Percentiles rank a stretch among this genome's conserved stretches.
Conservation (phyloP, 495 filamentous ascomycete species). For the Bacidia rubella region DNA sequence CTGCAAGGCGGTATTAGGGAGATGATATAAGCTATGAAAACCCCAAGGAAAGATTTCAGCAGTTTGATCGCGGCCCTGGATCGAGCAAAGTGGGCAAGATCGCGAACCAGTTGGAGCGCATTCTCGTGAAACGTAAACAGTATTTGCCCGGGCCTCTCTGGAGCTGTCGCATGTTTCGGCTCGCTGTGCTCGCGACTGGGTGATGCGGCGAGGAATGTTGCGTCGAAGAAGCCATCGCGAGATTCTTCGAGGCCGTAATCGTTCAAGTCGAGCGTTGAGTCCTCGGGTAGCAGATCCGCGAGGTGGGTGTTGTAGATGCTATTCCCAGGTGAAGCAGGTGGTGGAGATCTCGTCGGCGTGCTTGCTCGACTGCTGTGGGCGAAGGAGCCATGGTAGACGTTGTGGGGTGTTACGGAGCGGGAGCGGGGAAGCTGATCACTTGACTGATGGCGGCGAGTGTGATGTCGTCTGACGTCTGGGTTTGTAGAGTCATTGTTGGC, state of each 20-base stretch:
- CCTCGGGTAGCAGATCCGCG: slow-evolving; percentile 7
- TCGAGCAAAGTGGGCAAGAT: neutral
- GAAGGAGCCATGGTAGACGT: slow-evolving; percentile 24
- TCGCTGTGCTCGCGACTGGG: neutral
- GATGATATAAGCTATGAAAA: slow-evolving; percentile 39
- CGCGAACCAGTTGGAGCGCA: neutral
- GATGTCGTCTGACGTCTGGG: neutral
- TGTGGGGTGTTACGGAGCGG: neutral
- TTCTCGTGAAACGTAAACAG: neutral
- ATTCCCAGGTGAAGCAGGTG: slow-evolving; percentile 18
- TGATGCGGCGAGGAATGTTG: slow-evolving; percentile 35
- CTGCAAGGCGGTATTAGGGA: slow-evolving; percentile 35
- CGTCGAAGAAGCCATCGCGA: slow-evolving; percentile 48
- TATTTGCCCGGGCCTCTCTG: neutral
- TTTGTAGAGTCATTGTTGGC: neutral
- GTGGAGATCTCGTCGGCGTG: slow-evolving; percentile 9
- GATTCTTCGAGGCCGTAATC: slow-evolving; percentile 41
- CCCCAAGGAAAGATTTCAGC: slow-evolving; percentile 37
- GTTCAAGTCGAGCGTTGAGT: slow-evolving; percentile 28
- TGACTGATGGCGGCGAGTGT: neutral
- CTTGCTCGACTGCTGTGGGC: neutral
- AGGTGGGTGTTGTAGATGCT: slow-evolving; percentile 25
- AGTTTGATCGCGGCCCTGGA: slow-evolving; percentile 36
- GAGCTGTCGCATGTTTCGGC: neutral
- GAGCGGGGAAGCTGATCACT: neutral